These are phyloP conservation scores for Peronospora tabacina DNA, from an alignment of 352 stramenopile genomes.

Conservation along the genomic window DNA sequence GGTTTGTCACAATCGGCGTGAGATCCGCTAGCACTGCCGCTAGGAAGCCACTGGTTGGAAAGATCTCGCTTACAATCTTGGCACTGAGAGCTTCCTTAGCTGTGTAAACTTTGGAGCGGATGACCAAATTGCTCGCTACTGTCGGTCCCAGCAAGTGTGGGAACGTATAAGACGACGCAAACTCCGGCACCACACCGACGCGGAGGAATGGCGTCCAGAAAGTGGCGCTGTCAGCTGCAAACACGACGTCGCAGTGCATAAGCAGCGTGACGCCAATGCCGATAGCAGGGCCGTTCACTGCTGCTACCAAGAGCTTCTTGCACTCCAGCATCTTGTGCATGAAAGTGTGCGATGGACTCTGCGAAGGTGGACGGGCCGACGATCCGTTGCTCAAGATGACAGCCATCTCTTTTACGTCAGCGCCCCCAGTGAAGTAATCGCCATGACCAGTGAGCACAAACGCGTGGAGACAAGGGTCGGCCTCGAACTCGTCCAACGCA, in stretches of 20 bases:
- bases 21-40: conserved; percentile 39
- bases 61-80: conserved; percentile 53
- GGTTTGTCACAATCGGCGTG: conserved; percentile 37
- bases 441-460: conserved; percentile 87
- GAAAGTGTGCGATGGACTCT: conserved; percentile 43
- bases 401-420: conserved; percentile 56
- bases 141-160: conserved; percentile 47
- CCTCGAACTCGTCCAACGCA: conserved; percentile 56
- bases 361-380: conserved; percentile 32
- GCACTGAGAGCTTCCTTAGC: conserved; percentile 38
- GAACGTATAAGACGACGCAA: conserved; percentile 76
- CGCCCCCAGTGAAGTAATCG: conserved; percentile 89
- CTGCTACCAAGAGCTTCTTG: conserved; percentile 68
- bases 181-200: conserved; percentile 80
- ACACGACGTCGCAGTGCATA: conserved; percentile 69
- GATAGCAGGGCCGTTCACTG: conserved; percentile 73
- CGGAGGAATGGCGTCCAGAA: conserved; percentile 85
- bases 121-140: conserved; percentile 58
- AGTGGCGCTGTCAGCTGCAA: conserved; percentile 42
- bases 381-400: conserved; percentile 23
- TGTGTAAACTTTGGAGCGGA: conserved; percentile 59
- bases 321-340: conserved; percentile 73
- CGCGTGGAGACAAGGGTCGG: conserved; percentile 57
- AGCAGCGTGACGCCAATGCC: conserved; percentile 73
- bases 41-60: conserved; percentile 42